Base-by-base conservation (phyloP, 148 eudicot species). In the Arctostaphylos glauca region DNA sequence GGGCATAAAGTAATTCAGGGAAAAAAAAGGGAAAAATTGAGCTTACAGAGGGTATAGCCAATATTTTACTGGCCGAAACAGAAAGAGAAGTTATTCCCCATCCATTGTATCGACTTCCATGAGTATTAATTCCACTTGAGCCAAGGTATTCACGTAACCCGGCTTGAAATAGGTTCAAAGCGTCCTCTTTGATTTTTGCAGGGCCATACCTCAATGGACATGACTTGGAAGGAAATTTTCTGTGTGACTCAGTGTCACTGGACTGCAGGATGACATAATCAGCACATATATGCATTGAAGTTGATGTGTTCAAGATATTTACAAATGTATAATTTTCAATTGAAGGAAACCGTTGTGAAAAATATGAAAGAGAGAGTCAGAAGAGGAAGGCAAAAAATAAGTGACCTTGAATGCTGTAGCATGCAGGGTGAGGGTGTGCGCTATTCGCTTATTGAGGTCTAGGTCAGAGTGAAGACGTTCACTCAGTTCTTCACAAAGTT, bases 171-270 rank as follows among this genome's bases (percentile, higher is more conserved):
- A 95, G 87, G 80, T 82, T 85, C 19, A 92, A 62, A 52, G 92
- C 92, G 87, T 95, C 98, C 90, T 94, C 95, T 85, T 91, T 92
- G 76, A 95, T 90, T 91, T 95, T 95, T 38, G 88, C 73, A 80
- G 84, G 52, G 79, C 98, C 98, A 82, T 92, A 94, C 79, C 98
- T 92, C 84, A 95, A 79, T 15, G 93, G 94, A 83, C 98, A 92
- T 71, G 98, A 95, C 88, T 93, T 95, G 18, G 98, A 95, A 79
- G 98, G 98, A 82, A 94, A 94, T 56, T 90, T 94, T 86, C 87
- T 95, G n/a, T 83, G 88, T 56, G 94, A 92, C 67, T 91, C 94
- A 21, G 93, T 80, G 82, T 92, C 96, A 85, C 73, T 87, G 54
- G 83, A 86, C 98, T 95, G 88, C 68, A 71, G 74, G 85, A 89